Conservation (phyloP, 805 yeast species). For the Saccharomyces paradoxus region DNA sequence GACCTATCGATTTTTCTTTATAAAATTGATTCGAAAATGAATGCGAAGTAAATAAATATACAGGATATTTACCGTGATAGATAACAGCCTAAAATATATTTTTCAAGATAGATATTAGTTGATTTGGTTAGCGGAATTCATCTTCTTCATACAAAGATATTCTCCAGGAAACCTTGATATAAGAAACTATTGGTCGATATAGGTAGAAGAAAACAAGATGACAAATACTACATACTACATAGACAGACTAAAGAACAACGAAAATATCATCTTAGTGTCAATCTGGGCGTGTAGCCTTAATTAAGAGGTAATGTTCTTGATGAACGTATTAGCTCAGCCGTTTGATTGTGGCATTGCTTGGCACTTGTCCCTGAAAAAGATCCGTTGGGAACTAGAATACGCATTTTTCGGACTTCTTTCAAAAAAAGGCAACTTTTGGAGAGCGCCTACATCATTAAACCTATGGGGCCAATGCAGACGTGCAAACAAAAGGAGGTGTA, state of each 20-base stretch:
- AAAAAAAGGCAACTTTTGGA: background rate
- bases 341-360: background rate
- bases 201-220: no score
- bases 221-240: no score
- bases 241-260: no score
- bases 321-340: background rate
- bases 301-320: background rate
- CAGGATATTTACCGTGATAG: no score
- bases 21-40: no score
- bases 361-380: background rate
- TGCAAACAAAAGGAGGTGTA: background rate
- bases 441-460: background rate
- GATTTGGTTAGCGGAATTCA: no score
- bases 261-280: background rate
- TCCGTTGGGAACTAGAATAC: background rate
- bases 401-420: background rate
- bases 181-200: no score
- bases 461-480: background rate
- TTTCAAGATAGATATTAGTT: no score
- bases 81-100: no score
- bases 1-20: background rate
- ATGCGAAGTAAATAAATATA: no score
- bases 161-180: no score
- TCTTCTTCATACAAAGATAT: no score
- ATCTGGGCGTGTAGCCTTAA: background rate